phyloP scores from a whole-genome alignment of 179 eudicot species.

The Spergularia azorica region DNA sequence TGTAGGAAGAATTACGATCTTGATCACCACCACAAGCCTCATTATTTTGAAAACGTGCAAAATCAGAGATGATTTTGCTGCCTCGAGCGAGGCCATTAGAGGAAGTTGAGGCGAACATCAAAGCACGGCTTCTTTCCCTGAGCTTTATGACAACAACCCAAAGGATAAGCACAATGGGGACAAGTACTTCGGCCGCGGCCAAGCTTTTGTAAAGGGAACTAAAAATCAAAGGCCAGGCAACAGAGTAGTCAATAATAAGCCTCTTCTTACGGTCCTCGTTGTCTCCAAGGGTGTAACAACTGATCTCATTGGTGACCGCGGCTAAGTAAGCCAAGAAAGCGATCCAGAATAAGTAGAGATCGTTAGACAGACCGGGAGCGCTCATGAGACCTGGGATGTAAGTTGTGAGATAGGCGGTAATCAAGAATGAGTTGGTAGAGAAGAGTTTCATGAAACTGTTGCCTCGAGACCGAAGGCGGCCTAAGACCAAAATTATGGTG shows the following conservation, averaged over 20 bases:
- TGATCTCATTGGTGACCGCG: not conserved
- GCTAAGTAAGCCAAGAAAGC: not conserved
- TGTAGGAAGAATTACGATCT: not conserved
- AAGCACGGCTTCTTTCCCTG: not conserved
- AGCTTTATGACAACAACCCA: not conserved
- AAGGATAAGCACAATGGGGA: not conserved
- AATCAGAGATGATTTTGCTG: not conserved
- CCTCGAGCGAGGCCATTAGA: not conserved
- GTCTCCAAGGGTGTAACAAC: conserved; percentile 3
- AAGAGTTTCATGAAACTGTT: not conserved
- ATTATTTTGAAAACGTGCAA: not conserved
- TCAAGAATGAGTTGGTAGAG: not conserved
- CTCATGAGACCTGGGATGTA: not conserved
- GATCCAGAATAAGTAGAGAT: not conserved
- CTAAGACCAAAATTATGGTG: not conserved
- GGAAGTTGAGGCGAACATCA: not conserved
- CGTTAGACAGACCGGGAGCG: not conserved
- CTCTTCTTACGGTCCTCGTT: not conserved
- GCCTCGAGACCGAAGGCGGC: not conserved
- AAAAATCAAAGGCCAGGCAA: not conserved
- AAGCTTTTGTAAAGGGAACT: not conserved
- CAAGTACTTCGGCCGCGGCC: not conserved
- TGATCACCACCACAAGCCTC: not conserved
- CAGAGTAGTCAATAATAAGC: not conserved
- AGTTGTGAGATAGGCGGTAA: not conserved